These are phyloP conservation scores for Paecilomyces dactylethromorphus DNA, from an alignment of 2,329 filamentous ascomycete species.

Conservation along the genomic window DNA sequence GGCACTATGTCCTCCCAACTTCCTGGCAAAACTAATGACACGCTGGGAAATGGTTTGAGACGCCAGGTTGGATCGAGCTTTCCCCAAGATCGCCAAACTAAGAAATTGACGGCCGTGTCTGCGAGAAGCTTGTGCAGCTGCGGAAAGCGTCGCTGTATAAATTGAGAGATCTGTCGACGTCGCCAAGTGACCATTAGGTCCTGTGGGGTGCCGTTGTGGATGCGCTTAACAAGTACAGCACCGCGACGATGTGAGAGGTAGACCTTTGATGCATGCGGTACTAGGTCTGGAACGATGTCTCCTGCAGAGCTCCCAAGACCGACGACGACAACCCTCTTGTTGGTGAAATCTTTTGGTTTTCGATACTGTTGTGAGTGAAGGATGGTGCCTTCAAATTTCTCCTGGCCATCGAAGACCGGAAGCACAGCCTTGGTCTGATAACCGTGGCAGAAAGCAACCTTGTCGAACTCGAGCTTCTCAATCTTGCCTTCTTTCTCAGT, in stretches of 20 bases:
- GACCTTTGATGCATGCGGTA: not conserved
- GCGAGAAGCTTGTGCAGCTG: conserved; percentile 27
- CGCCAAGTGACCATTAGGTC: conserved; percentile 32
- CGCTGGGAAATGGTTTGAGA: not conserved
- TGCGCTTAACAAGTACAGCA: not conserved
- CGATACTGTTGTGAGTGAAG: conserved; percentile 28
- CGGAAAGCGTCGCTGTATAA: conserved; percentile 28
- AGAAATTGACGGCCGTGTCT: not conserved
- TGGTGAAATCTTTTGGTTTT: not conserved
- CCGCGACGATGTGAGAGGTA: not conserved
- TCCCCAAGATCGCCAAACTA: conserved; percentile 18
- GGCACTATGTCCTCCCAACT: not conserved
- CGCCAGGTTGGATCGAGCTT: not conserved
- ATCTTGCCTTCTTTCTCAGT: conserved; percentile 16
- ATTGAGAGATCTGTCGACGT: conserved; percentile 15
- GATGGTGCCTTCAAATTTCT: conserved; percentile 31
- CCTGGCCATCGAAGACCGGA: conserved; percentile 29
- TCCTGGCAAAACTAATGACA: not conserved
- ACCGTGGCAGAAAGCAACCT: conserved; percentile 29
- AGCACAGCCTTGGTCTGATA: conserved; percentile 29
- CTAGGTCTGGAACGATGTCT: not conserved
- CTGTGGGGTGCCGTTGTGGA: not conserved
- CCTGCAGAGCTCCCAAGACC: not conserved
- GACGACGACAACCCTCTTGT: not conserved
- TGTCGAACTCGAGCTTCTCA: conserved; percentile 28